A percentile compares a stretch with the other conserved stretches of the same genome.
Evolutionary conservation across 352 stramenopile species (phyloP).

Genomic region (Thraustochytrium striatum): DNA sequence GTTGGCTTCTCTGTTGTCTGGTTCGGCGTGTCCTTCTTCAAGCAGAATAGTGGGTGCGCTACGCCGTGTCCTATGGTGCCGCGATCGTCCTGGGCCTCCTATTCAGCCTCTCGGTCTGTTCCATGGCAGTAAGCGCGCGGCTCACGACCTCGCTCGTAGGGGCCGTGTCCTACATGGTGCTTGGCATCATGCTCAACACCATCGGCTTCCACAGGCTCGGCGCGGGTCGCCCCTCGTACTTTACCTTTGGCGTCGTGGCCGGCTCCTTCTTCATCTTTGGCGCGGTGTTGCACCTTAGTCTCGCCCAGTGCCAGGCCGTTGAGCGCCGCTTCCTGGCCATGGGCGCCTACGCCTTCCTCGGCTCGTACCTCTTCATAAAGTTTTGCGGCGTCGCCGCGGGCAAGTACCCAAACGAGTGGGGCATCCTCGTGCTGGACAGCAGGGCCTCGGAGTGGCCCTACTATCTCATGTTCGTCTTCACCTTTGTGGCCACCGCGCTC

Average conservation of each 20-base stretch:
- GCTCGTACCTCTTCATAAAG: slow-evolving; percentile 34
- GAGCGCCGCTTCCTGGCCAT: neutral
- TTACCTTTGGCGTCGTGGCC: neutral
- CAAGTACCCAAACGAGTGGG: slow-evolving; percentile 16
- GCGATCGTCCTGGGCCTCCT: neutral
- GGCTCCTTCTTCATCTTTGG: neutral
- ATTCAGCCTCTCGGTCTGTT: neutral
- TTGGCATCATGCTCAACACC: slow-evolving; percentile 41
- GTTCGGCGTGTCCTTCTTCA: neutral
- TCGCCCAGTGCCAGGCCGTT: neutral
- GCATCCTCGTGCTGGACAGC: neutral
- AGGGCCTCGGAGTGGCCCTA: neutral
- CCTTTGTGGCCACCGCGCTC: neutral
- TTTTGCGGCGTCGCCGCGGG: neutral
- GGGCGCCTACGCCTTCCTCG: slow-evolving; percentile 10
- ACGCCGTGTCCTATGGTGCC: neutral
- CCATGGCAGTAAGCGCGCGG: neutral
- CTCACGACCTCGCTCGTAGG: neutral
- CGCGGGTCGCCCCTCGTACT: neutral
- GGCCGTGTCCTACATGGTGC: neutral
- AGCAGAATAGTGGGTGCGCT: neutral
- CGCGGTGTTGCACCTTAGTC: neutral
- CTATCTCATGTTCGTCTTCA: slow-evolving; percentile 9
- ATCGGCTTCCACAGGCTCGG: neutral
- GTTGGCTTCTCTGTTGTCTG: slow-evolving; percentile 35